Evolutionary conservation across 176 grass and related monocot genomes (phyloP), one percentile per base, ranked within the genome.

Genomic region (Carex kokanica): DNA sequence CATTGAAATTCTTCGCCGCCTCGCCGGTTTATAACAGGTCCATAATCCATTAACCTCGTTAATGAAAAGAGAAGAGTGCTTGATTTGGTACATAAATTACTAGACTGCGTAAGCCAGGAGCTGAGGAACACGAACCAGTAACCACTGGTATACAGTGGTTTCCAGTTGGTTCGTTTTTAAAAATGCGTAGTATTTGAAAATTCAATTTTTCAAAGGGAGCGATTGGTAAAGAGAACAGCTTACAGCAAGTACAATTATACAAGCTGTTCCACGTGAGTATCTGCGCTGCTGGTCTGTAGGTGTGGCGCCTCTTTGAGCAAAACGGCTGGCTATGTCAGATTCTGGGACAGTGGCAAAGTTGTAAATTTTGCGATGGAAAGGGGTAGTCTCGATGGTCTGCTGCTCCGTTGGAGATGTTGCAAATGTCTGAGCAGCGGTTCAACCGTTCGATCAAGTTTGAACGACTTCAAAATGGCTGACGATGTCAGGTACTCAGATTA

Each of bases 251-350:
- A 80, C 78, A 80, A 80, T 80, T 41, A 41, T 80, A 59, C 55
- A 61, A 80, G 78, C 78, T 80, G 78, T 80, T 80, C 55, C 78
- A 61, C 78, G 78, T 80, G 78, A 80, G 78, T 38, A n/a, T 61
- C 78, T 80, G 77, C 27, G 53, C 29, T 13, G 21, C 47, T 61
- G 78, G 78, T 80, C 78, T 80, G 29, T 78, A 57, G 32, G 36
- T 70, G 66, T 41, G 65, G 16, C 16, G 25, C 25, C 55, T 18
- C 55, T 58, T 58, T 58, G 4, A 58, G 55, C 56, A 59, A 59
- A 59, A 59, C 2, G 56, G 56, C 56, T 59, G 56, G 56, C 56
- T 17, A 49, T 59, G 56, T 59, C 56, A 59, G 56, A 59, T 8
- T 7, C 5, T 6, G 56, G 17, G 17, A 0, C 16, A 59, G 17